Percentiles rank a stretch among this genome's conserved stretches.
These are phyloP conservation scores for Globisporangium echinulatum DNA, from an alignment of 352 stramenopile species.

Conservation along the genomic window DNA sequence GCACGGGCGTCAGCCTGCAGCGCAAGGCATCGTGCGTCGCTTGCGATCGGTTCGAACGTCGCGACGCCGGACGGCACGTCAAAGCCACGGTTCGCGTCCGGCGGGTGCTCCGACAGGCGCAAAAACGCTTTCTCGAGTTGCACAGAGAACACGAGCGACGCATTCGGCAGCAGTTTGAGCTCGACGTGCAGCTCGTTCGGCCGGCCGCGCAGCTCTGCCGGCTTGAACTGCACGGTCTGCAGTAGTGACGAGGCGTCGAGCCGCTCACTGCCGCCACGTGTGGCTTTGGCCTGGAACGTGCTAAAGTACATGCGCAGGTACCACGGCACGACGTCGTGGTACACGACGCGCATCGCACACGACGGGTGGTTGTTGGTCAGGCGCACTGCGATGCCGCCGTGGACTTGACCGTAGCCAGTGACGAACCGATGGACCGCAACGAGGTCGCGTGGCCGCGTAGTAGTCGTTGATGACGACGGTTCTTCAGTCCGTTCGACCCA, in stretches of 20 bases:
- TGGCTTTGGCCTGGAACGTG: constrained; percentile 34
- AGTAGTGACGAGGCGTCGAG: constrained; percentile 14
- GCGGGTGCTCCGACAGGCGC: constrained; percentile 73
- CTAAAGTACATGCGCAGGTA: constrained; percentile 77
- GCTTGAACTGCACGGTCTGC: constrained; percentile 39
- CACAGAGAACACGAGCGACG: constrained; percentile 55
- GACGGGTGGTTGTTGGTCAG: constrained; percentile 48
- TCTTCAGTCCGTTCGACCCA: constrained; percentile 13
- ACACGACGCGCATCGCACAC: constrained; percentile 50
- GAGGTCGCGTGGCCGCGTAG: constrained; percentile 17
- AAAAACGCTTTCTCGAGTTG: constrained; percentile 82
- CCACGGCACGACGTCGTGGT: constrained; percentile 78
- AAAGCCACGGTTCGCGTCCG: constrained; percentile 83
- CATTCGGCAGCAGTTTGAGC: constrained; percentile 40
- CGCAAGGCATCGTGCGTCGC: constrained; percentile 9
- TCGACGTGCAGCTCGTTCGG: constrained; percentile 61
- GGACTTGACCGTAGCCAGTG: constrained; percentile 68
- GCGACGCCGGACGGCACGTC: constrained; percentile 65
- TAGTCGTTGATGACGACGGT: neutral
- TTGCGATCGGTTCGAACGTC: constrained; percentile 24
- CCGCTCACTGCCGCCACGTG: constrained; percentile 3
- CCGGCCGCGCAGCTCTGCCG: constrained; percentile 41
- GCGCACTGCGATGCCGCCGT: constrained; percentile 62
- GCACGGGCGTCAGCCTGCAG: neutral
- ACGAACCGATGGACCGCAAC: constrained; percentile 69